Base-by-base conservation (phyloP, 2,329 filamentous ascomycete genomes). In the Xylaria sp. region DNA sequence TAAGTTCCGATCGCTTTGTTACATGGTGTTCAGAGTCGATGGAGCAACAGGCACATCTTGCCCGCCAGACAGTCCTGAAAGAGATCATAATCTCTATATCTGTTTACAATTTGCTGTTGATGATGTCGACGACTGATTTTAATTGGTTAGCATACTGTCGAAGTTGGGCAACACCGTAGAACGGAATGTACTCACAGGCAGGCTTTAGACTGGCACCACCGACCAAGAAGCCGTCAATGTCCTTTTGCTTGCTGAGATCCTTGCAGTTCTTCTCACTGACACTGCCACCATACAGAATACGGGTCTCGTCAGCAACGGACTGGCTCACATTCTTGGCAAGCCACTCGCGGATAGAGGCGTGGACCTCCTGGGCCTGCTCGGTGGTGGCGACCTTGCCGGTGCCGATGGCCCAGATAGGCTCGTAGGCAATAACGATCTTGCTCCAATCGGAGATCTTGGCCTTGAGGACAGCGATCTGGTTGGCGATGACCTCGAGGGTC, bases 211-310 rank as follows among this genome's bases (percentile, higher is more conserved):
- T 96, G 80, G 95, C 95, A 83, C 95, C 95, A 74, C 95, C 95
- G 74, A 98, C 95, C 75, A 98, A 88, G 90, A 98, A 98, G 68
- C 96, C 96, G 82, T 99, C 96, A 81, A 99, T 97, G 83, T 99
- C 96, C 73, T 89, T 81, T 89, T 98, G 90, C 87, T 94, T 95
- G 81, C 92, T 90, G 77, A 99, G 88, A 73, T 98, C 95, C 79
- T 87, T 89, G 88, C 93, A 97, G 90, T 99, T 99, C 92, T 97
- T 97, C 88, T 97, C 96, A 80, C 88, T 97, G 78, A 99, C 96
- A 77, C 92, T 96, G 80, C 96, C 96, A 74, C 96, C 96, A 83
- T 99, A 99, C 80, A 99, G 91, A 81, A 99, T 93, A 77, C 96
- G 90, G 71, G 94, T 97, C 84, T 92, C 89, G 73, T 97, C 93